phyloP scores from a whole-genome alignment of 225 moss, liverwort and hornwort species.

The Pleurozium schreberi region DNA sequence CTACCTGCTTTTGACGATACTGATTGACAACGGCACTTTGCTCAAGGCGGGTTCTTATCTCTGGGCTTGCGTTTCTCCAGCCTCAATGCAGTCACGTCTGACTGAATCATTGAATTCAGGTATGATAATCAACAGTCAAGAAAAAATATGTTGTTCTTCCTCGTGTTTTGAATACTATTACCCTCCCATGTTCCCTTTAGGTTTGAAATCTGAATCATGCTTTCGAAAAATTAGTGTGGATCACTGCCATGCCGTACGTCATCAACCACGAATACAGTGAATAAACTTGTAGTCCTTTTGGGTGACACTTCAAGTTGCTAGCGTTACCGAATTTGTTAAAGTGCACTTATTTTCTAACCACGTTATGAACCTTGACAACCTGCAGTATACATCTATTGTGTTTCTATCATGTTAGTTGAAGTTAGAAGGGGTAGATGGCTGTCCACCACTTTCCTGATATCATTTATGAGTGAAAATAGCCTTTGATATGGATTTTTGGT shows the following conservation, averaged over 20 bases:
- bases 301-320: background rate
- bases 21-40: slow-evolving; percentile 73
- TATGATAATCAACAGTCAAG: background rate
- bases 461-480: background rate
- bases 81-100: background rate
- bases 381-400: background rate
- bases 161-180: background rate
- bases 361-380: background rate
- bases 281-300: background rate
- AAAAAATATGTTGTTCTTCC: background rate
- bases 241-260: background rate
- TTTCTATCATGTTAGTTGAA: background rate
- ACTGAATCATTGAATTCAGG: slow-evolving; percentile 9
- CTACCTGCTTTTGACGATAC: slow-evolving; percentile 59
- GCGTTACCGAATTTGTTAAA: background rate
- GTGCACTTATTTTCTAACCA: background rate
- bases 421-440: background rate
- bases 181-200: background rate
- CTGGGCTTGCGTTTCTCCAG: slow-evolving; percentile 2
- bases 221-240: background rate
- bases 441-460: background rate
- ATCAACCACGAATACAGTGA: background rate
- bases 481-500: background rate
- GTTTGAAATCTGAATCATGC: background rate
- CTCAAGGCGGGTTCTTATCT: slow-evolving; percentile 12